A percentile compares a stretch with the other conserved stretches of the same genome.
Evolutionary conservation across 805 yeast species (phyloP).

Genomic region (Yarrowia porcina): DNA sequence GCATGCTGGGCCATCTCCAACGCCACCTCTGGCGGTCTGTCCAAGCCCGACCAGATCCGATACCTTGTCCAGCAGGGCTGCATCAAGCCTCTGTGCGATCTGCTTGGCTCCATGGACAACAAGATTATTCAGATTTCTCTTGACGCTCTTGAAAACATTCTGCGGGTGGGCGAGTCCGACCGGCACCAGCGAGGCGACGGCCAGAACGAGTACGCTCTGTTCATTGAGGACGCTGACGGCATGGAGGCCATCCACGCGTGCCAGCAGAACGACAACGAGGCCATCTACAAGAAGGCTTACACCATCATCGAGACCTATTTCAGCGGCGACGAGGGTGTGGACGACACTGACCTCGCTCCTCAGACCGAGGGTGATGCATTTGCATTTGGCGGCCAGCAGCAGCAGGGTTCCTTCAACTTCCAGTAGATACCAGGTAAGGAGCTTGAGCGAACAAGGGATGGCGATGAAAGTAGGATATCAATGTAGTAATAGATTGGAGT

Average conservation of each 20-base stretch:
- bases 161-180: conserved; percentile 91
- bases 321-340: conserved; percentile 70
- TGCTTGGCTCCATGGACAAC: conserved; percentile 81
- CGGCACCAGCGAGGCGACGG: conserved; percentile 68
- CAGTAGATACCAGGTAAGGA: conserved; percentile 22
- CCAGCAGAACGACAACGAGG: conserved; percentile 87
- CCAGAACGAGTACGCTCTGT: conserved; percentile 83
- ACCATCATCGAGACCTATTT: conserved; percentile 87
- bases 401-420: conserved; percentile 49
- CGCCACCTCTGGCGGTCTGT: conserved; percentile 93
- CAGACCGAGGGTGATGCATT: conserved; percentile 80
- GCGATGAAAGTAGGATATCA: conserved; percentile 1
- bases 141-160: conserved; percentile 90
- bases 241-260: conserved; percentile 93
- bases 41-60: conserved; percentile 88
- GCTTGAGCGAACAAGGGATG: background rate
- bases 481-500: conserved; percentile 23
- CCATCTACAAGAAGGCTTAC: conserved; percentile 87
- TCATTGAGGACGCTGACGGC: conserved; percentile 97
- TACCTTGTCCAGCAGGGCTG: conserved; percentile 93
- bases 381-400: conserved; percentile 75
- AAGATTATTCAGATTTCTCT: conserved; percentile 91
- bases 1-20: conserved; percentile 99
- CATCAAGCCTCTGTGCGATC: conserved; percentile 94
- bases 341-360: conserved; percentile 62